A percentile compares a stretch with the other conserved stretches of the same genome.
These are phyloP conservation scores for Ophiostoma perfectum DNA, from an alignment of 2,329 filamentous ascomycete genomes.

Conservation along the genomic window DNA sequence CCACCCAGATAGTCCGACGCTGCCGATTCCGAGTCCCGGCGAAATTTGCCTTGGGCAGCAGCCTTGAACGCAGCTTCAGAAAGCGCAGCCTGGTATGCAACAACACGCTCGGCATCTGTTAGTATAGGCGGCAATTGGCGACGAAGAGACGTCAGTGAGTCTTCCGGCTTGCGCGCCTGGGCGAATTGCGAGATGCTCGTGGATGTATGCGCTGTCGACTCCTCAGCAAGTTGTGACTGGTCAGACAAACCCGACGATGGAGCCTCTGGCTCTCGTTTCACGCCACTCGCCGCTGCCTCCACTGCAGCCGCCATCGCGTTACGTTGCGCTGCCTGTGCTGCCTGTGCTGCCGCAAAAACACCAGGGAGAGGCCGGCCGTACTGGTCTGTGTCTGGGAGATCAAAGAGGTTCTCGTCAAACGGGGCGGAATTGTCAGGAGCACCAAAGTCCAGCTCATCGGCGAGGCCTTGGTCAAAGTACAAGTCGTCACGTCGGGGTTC, in stretches of 20 bases:
- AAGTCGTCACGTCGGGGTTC: slow-evolving; percentile 51
- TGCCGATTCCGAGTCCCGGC: slow-evolving; percentile 49
- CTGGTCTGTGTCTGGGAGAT: slow-evolving; percentile 59
- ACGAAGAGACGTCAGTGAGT: slow-evolving; percentile 17
- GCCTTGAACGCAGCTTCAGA: slow-evolving; percentile 76
- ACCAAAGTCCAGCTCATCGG: slow-evolving; percentile 42
- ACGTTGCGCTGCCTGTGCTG: slow-evolving; percentile 44
- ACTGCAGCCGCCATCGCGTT: slow-evolving; percentile 28
- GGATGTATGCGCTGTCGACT: slow-evolving; percentile 51
- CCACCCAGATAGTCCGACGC: neutral
- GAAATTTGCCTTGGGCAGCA: slow-evolving; percentile 68
- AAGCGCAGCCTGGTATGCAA: slow-evolving; percentile 75
- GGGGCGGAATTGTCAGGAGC: slow-evolving; percentile 48
- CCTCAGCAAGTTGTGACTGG: slow-evolving; percentile 39
- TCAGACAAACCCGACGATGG: slow-evolving; percentile 40
- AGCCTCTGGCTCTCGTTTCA: slow-evolving; percentile 40
- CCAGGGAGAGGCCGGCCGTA: slow-evolving; percentile 57
- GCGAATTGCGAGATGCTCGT: slow-evolving; percentile 33
- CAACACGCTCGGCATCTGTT: slow-evolving; percentile 28
- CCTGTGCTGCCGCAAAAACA: slow-evolving; percentile 51
- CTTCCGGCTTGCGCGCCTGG: slow-evolving; percentile 2
- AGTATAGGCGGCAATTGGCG: slow-evolving; percentile 23
- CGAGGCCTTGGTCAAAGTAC: slow-evolving; percentile 56
- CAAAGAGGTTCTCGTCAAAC: slow-evolving; percentile 71
- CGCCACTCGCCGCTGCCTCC: slow-evolving; percentile 14